A percentile compares a stretch with the other conserved stretches of the same genome.
Evolutionary conservation across 352 stramenopile genomes (phyloP).

Genomic region (Pythium phragmitis): DNA sequence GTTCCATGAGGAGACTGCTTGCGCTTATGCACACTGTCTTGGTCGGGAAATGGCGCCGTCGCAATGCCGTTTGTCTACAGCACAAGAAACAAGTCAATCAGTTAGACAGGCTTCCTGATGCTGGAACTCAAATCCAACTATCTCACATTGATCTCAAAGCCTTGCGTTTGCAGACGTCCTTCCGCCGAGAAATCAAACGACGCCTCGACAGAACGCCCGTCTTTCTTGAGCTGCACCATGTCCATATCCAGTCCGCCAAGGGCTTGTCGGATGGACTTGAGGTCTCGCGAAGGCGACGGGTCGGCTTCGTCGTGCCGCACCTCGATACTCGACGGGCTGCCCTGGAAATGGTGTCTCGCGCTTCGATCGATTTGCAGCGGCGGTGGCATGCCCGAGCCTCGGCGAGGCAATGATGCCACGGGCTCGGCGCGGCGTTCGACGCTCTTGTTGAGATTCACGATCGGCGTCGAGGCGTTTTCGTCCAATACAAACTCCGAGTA

Average conservation of each 20-base stretch:
- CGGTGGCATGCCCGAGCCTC: conserved; percentile 18
- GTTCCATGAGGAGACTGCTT: conserved; percentile 37
- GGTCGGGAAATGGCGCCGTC: conserved; percentile 56
- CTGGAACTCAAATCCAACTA: neutral
- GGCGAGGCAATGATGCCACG: neutral
- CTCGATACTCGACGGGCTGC: conserved; percentile 3
- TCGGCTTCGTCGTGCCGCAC: conserved; percentile 2
- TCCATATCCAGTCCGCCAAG: conserved; percentile 59
- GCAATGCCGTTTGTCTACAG: conserved; percentile 70
- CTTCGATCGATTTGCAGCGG: conserved; percentile 54
- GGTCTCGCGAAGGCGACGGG: conserved; percentile 4
- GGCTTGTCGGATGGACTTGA: conserved; percentile 38
- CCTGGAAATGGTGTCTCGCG: conserved; percentile 9
- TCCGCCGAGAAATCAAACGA: conserved; percentile 84
- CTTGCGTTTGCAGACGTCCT: conserved; percentile 72
- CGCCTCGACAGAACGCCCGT: conserved; percentile 54
- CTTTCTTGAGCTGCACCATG: conserved; percentile 59
- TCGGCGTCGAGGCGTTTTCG: conserved; percentile 25
- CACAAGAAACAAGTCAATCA: neutral
- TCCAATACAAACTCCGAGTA: conserved; percentile 16
- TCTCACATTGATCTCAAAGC: conserved; percentile 81
- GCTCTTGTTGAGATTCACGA: conserved; percentile 29
- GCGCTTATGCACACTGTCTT: conserved; percentile 20
- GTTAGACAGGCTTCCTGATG: too few relatives aligned
- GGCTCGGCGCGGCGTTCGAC: conserved; percentile 15